These are phyloP conservation scores for Colletotrichum zoysiae DNA, from an alignment of 2,329 filamentous ascomycete genomes.

Conservation along the genomic window DNA sequence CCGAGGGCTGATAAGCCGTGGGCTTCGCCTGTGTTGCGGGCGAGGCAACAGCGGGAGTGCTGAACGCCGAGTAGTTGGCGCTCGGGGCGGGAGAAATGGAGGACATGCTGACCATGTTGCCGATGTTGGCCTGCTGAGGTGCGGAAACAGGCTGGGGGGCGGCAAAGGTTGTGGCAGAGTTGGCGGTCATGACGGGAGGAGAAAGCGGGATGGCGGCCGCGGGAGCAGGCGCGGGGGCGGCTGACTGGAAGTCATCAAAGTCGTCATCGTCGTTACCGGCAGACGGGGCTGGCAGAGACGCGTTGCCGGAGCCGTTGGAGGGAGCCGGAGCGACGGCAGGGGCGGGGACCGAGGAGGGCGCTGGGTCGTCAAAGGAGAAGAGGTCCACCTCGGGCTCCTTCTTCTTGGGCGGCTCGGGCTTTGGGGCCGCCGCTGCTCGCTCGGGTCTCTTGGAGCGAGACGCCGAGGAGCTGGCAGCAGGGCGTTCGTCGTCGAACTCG, in stretches of 20 bases:
- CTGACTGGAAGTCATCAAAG: constrained; percentile 98
- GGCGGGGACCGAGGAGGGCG: constrained; percentile 61
- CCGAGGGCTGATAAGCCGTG: constrained; percentile 77
- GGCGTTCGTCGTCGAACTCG: constrained; percentile 83
- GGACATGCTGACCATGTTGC: constrained; percentile 82
- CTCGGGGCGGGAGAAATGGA: constrained; percentile 80
- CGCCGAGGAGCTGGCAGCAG: constrained; percentile 61
- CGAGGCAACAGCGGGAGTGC: constrained; percentile 58
- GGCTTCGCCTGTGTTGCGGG: constrained; percentile 65
- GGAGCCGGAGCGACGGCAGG: constrained; percentile 57
- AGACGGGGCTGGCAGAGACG: constrained; percentile 55
- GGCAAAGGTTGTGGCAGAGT: constrained; percentile 76
- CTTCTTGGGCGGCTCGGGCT: constrained; percentile 79
- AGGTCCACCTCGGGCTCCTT: constrained; percentile 93
- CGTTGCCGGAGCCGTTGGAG: constrained; percentile 61
- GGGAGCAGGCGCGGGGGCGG: constrained; percentile 66
- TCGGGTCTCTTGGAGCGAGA: constrained; percentile 63
- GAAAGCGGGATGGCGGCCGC: constrained; percentile 61
- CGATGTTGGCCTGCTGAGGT: constrained; percentile 83
- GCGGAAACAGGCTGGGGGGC: constrained; percentile 88
- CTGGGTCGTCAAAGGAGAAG: constrained; percentile 89
- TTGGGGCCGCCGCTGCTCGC: constrained; percentile 65
- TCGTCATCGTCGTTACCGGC: constrained; percentile 75
- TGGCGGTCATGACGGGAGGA: constrained; percentile 63
- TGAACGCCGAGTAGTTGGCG: constrained; percentile 75